Evolutionary conservation across 345 rosid genomes (phyloP).

Genomic region (Theobroma cacao): DNA sequence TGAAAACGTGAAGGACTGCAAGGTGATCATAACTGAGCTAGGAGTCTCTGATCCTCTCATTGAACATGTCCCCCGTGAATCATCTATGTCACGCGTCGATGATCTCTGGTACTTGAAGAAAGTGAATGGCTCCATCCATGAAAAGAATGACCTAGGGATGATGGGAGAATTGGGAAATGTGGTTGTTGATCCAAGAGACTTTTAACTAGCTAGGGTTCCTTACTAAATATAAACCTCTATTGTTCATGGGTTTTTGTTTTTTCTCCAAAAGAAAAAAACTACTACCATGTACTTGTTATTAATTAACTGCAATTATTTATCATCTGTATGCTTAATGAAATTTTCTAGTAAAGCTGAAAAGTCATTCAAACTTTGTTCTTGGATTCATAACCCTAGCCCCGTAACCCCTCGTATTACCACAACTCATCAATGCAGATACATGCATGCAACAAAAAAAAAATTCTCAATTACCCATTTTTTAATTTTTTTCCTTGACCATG

Average conservation of each 20-base stretch:
- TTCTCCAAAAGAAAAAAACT: background rate
- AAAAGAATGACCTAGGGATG: constrained; percentile 3
- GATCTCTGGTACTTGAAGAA: constrained; percentile 58
- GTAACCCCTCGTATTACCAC: too few relatives aligned
- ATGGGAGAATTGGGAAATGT: constrained; percentile 42
- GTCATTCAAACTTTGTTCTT: too few relatives aligned
- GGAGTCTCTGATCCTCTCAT: constrained; percentile 48
- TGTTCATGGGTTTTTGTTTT: background rate
- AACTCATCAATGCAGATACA: too few relatives aligned
- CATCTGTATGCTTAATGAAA: background rate
- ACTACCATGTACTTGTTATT: too few relatives aligned
- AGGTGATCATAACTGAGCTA: constrained; percentile 35
- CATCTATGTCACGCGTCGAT: constrained; percentile 36
- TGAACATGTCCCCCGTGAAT: constrained; percentile 29
- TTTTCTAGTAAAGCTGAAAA: background rate
- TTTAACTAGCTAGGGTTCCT: constrained; percentile 31
- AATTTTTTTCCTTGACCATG: too few relatives aligned
- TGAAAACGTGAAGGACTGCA: constrained; percentile 37
- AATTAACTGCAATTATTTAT: background rate
- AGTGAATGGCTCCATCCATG: constrained; percentile 18
- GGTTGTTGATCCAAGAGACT: constrained; percentile 60
- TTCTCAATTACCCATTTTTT: too few relatives aligned
- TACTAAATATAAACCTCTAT: background rate
- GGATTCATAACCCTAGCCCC: too few relatives aligned
- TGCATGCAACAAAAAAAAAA: too few relatives aligned